Base-by-base conservation (phyloP, 2,329 filamentous ascomycete genomes). In the Aureobasidium melanogenum region DNA sequence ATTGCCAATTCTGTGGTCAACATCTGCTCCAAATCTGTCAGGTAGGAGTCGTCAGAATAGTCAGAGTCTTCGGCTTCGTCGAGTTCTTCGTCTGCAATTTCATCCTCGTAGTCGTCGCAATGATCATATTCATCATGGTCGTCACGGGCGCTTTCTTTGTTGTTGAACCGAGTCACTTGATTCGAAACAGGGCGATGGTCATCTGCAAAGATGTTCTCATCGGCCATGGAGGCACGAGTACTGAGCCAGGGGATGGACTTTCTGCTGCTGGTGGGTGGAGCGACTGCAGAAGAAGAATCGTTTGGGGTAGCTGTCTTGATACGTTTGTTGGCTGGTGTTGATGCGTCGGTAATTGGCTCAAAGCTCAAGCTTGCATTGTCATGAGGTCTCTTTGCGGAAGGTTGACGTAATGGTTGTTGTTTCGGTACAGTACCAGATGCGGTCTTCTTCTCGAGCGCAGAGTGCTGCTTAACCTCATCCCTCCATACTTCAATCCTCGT, bases 201-300 rank as follows among this genome's bases (percentile, higher is more conserved):
- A 15, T 57, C 39, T 44, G 19, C 19, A 32, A 46, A 57, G 0
- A 46, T 14, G 14, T 57, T 28, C 36, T 57, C 41, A 28, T 36
- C 41, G 54, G 12, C 54, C 54, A 57, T 57, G 28, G 54, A 57
- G 30, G 41, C 54, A 28, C 54, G 39, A 1, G 54, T 57, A 28
- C 39, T 57, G 39, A 57, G 54, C 54, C 54, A 57, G 30, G 54
- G 54, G 7, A 57, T 43, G 19, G 39, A 34, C 10, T 36, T 44
- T 30, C 3, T 46, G 22, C 54, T 57, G 41, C 54, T 57, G 17
- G 54, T 57, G 3, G 54, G 54, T 34, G 39, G 54, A 17, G 19
- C 54, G 10, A 30, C 41, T 19, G 26, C 15, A 3, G 41, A 46
- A 32, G 54, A 46, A 28, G 50, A 54, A 4, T 38, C 22, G 26